Conservation (phyloP, 768 basidiomycete species). For the Plicaturopsis crispa region DNA sequence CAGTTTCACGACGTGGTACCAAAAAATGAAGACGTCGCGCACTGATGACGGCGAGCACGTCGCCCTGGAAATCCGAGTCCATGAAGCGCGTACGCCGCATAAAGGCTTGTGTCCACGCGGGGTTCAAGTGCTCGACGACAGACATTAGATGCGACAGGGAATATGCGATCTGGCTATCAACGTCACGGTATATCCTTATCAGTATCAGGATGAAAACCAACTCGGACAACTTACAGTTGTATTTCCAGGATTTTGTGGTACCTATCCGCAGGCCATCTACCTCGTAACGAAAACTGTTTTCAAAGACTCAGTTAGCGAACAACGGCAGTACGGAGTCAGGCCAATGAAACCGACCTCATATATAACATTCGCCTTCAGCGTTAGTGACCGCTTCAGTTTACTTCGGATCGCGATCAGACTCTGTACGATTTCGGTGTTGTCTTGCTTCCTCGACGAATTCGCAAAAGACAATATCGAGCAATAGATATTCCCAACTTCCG, state of each 20-base stretch:
- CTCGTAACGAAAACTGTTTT: conserved; percentile 62
- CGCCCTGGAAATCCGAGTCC: conserved; percentile 79
- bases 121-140: conserved; percentile 63
- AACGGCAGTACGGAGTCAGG: no score
- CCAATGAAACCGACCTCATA: conserved; percentile 46
- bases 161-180: conserved; percentile 48
- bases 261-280: conserved; percentile 73
- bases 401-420: conserved; percentile 67
- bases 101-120: conserved; percentile 72
- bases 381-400: conserved; percentile 59
- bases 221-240: conserved; percentile 45
- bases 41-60: conserved; percentile 79
- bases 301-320: no score
- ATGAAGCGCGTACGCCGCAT: conserved; percentile 66
- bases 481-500: not conserved
- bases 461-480: not conserved
- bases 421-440: no score
- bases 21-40: conserved; percentile 12
- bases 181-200: not conserved
- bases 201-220: not conserved
- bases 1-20: not conserved
- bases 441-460: no score
- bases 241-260: conserved; percentile 64
- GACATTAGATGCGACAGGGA: conserved; percentile 70
- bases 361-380: conserved; percentile 47